Conservation (phyloP, 164 flowering plant species). For the Kalanchoe fedtschenkoi region DNA sequence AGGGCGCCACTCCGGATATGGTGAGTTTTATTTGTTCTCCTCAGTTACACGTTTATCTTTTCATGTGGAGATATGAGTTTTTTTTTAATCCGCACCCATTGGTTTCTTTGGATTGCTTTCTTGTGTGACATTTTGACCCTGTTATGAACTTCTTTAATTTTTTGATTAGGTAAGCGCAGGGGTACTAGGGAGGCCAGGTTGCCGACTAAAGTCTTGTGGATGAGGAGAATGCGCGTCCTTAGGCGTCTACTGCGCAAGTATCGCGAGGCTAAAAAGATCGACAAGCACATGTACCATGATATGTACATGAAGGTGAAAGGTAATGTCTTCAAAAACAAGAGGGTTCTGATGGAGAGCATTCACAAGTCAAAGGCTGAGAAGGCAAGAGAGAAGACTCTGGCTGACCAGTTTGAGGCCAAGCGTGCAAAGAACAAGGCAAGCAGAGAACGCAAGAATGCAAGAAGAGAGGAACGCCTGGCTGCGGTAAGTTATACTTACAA, state of each 20-base stretch:
- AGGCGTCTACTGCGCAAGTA: constrained; percentile 39
- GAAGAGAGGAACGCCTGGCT: constrained; percentile 47
- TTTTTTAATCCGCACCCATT: not conserved
- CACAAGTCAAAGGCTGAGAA: constrained; percentile 47
- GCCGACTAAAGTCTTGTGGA: constrained; percentile 33
- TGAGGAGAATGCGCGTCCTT: constrained; percentile 37
- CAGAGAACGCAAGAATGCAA: constrained; percentile 38
- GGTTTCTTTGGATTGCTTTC: not conserved
- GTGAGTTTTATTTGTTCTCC: constrained; percentile 1
- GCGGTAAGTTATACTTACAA: constrained; percentile 5
- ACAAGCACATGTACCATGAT: constrained; percentile 30
- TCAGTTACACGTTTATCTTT: not conserved
- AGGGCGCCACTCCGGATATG: constrained; percentile 25
- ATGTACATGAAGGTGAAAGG: constrained; percentile 40
- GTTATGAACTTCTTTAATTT: not conserved
- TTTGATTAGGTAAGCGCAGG: constrained; percentile 26
- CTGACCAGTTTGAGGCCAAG: constrained; percentile 43
- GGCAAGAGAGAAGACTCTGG: constrained; percentile 38
- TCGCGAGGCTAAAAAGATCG: constrained; percentile 41
- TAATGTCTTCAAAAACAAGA: constrained; percentile 46
- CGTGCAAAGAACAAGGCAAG: constrained; percentile 46
- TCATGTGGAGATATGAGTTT: not conserved
- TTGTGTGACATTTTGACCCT: not conserved
- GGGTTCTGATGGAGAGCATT: constrained; percentile 43
- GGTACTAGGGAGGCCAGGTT: constrained; percentile 38